phyloP scores from a whole-genome alignment of 1,284 basidiomycete genomes.

The Agaricales sp. region DNA sequence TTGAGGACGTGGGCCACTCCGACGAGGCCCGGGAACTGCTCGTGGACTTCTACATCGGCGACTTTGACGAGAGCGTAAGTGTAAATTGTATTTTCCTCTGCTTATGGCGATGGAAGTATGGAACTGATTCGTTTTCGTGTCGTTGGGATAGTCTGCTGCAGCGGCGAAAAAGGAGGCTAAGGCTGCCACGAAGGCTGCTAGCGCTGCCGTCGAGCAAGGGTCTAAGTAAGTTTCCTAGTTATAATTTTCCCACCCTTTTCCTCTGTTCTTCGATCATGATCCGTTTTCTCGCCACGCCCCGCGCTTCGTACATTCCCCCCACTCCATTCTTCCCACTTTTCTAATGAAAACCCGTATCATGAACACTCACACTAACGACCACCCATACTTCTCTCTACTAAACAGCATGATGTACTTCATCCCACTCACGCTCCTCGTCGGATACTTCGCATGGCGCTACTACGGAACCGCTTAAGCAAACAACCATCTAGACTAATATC shows the following conservation, averaged over 20 bases:
- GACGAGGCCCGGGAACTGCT: constrained; percentile 94
- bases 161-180: not conserved
- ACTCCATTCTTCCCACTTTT: constrained; percentile 9
- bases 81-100: constrained; percentile 6
- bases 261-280: not conserved
- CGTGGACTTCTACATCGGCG: constrained; percentile 66
- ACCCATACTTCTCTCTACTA: not conserved
- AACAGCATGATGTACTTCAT: constrained; percentile 68
- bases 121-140: not conserved
- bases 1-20: constrained; percentile 98
- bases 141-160: not conserved
- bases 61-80: constrained; percentile 69
- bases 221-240: constrained; percentile 40
- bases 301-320: constrained; percentile 4
- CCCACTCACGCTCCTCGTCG: constrained; percentile 64
- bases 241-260: not conserved
- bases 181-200: constrained; percentile 28
- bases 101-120: too few relatives aligned
- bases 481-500: too few relatives aligned
- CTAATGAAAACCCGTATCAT: too few relatives aligned
- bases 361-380: too few relatives aligned
- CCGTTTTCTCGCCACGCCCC: constrained; percentile 5
- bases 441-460: constrained; percentile 76
- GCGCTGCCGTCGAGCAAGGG: constrained; percentile 47
- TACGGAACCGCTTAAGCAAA: constrained; percentile 38